phyloP scores from a whole-genome alignment of 177 flowering plant genomes.

The Vitis hybrid region DNA sequence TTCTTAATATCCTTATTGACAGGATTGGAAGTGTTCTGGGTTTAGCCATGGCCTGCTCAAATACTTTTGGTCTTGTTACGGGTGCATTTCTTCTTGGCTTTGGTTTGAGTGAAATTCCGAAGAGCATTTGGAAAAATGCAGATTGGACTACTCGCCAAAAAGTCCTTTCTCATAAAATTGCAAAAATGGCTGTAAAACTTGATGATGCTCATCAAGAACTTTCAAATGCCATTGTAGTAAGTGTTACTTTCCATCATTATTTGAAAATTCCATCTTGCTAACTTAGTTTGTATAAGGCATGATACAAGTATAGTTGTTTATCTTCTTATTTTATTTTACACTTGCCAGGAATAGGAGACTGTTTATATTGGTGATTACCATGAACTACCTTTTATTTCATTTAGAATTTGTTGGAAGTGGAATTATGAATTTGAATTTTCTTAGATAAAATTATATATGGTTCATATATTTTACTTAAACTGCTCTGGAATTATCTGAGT shows the following conservation, averaged over 20 bases:
- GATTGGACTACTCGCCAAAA: conserved; percentile 94
- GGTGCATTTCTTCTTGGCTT: conserved; percentile 99
- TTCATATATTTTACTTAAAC: too few species aligned
- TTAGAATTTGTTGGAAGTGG: too few species aligned
- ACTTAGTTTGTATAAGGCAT: too few species aligned
- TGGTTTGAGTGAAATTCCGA: conserved; percentile 97
- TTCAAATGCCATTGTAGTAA: conserved; percentile 95
- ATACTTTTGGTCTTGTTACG: conserved; percentile 98
- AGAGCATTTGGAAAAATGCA: conserved; percentile 90
- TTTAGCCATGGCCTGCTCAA: conserved; percentile 96
- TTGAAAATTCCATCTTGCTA: neutral
- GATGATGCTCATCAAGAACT: conserved; percentile 97
- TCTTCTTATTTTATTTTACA: neutral
- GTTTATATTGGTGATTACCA: too few species aligned
- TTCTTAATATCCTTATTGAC: conserved; percentile 20
- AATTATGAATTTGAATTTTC: too few species aligned
- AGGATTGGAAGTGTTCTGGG: conserved; percentile 71
- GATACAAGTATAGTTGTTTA: too few species aligned
- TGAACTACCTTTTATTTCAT: too few species aligned
- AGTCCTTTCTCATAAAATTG: conserved; percentile 86
- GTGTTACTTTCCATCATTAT: conserved; percentile 15
- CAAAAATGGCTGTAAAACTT: conserved; percentile 95
- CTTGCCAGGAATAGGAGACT: neutral
- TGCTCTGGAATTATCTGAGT: neutral
- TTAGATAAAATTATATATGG: too few species aligned